Conservation (phyloP, 2,329 filamentous ascomycete genomes). For the Basipetospora chlamydospora region DNA sequence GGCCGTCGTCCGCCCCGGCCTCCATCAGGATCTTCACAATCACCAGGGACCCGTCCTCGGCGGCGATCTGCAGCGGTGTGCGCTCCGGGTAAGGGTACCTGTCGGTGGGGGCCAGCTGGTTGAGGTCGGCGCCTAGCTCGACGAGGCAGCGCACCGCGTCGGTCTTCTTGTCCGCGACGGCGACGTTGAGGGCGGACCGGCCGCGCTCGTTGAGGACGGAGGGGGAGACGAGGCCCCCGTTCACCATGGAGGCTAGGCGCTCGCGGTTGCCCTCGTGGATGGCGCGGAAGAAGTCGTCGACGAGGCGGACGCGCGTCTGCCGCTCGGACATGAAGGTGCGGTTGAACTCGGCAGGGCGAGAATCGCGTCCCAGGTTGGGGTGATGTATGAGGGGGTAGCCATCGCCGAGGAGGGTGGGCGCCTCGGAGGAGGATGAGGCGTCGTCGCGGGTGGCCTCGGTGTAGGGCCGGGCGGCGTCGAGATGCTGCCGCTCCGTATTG, state of each 20-base stretch:
- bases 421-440: no score
- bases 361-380: neutral
- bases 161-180: constrained; percentile 16
- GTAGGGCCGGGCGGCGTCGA: no score
- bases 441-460: no score
- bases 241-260: constrained; percentile 16
- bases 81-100: constrained; percentile 11
- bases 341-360: neutral
- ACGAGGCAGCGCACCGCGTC: constrained; percentile 20
- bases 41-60: constrained; percentile 22
- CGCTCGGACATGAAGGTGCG: no score
- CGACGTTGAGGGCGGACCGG: constrained; percentile 21
- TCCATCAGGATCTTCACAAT: constrained; percentile 26
- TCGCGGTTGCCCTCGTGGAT: constrained; percentile 14
- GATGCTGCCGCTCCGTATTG: no score
- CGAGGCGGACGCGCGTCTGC: constrained; percentile 9
- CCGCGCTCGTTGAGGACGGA: constrained; percentile 16
- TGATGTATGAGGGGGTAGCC: no score
- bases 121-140: constrained; percentile 19
- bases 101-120: constrained; percentile 13
- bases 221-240: constrained; percentile 21
- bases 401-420: no score
- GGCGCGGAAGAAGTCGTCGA: constrained; percentile 16
- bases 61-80: constrained; percentile 30
- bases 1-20: constrained; percentile 24